These are phyloP conservation scores for Fraxinus pennsylvanica DNA, from an alignment of 257 asterid genomes.

Conservation along the genomic window DNA sequence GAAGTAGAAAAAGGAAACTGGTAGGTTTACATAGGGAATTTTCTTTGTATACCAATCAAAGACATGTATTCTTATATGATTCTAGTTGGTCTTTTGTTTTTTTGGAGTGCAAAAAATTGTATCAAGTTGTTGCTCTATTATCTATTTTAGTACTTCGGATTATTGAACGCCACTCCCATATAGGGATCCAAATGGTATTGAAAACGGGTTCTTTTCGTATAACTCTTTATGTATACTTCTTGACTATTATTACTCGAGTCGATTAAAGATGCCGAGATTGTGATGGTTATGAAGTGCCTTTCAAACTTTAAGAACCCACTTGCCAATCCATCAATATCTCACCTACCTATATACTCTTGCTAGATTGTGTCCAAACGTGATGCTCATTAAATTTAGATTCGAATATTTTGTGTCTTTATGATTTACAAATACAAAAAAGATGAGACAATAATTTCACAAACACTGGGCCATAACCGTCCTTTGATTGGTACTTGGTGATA, in stretches of 20 bases:
- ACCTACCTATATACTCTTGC: neutral
- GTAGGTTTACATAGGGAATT: neutral
- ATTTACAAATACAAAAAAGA: constrained; percentile 38
- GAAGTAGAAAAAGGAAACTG: neutral
- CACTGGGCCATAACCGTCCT: neutral
- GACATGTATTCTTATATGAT: neutral
- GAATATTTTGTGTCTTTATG: neutral
- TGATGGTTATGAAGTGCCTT: neutral
- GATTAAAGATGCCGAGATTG: neutral
- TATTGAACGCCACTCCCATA: too few relatives aligned
- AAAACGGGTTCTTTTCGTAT: too few relatives aligned
- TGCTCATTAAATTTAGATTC: neutral
- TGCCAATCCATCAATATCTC: neutral
- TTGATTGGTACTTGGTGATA: neutral
- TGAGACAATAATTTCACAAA: constrained; percentile 19
- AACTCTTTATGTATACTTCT: too few relatives aligned
- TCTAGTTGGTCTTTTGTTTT: neutral
- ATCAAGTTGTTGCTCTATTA: too few relatives aligned
- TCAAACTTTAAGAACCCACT: neutral
- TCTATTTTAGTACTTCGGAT: too few relatives aligned
- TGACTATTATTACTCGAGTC: neutral
- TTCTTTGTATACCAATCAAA: too few relatives aligned
- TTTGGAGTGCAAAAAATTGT: too few relatives aligned
- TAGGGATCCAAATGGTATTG: too few relatives aligned
- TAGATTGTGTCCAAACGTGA: neutral